Evolutionary conservation across 192 early-diverging fungal genomes (phyloP).

Genomic region (Funneliformis geosporum): DNA sequence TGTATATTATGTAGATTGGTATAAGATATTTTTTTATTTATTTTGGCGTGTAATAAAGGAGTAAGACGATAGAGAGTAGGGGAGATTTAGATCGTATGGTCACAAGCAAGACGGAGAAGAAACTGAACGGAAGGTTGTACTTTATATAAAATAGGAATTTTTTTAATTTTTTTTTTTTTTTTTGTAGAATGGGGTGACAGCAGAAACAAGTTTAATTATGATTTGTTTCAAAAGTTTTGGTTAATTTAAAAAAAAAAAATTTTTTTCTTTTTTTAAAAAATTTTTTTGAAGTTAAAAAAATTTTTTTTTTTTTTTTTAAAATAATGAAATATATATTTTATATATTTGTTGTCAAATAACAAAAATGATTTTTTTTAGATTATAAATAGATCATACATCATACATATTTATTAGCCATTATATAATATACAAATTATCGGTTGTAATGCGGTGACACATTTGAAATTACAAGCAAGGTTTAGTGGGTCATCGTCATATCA

Average conservation of each 20-base stretch:
- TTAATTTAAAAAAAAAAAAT: not conserved
- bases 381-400: not conserved
- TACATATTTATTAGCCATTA: not conserved
- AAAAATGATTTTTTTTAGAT: not conserved
- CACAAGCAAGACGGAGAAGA: constrained; percentile 8
- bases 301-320: too few species aligned
- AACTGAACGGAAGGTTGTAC: not conserved
- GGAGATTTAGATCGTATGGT: constrained; percentile 11
- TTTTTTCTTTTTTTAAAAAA: not conserved
- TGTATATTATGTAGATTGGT: not conserved
- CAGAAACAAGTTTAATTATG: not conserved
- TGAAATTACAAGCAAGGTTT: not conserved
- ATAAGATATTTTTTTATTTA: not conserved
- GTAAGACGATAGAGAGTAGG: constrained; percentile 1
- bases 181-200: not conserved
- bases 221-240: not conserved
- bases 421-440: not conserved
- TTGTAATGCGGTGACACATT: not conserved
- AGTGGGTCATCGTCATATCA: not conserved
- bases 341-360: too few species aligned
- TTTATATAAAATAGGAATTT: not conserved
- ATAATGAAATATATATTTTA: not conserved
- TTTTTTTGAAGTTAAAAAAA: too few species aligned
- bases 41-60: not conserved
- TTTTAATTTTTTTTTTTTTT: not conserved